Evolutionary conservation across 345 rosid genomes (phyloP), one percentile per base, ranked within the genome.

Genomic region (Citrus australasica): DNA sequence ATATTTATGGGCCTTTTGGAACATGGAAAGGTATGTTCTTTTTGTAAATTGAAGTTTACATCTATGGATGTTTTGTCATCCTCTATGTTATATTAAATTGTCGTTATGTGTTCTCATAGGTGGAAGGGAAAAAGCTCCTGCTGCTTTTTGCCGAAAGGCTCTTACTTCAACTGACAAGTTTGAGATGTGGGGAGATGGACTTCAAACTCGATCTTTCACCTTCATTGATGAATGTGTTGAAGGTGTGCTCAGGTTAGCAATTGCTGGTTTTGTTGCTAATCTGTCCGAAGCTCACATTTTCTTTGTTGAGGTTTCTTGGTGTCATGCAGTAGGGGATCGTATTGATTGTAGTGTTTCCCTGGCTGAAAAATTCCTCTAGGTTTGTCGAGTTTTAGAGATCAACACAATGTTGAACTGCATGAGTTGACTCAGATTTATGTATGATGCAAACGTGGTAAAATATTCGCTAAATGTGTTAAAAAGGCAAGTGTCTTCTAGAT

Each of bases 151-250:
- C 87, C 85, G 99, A 80, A 97, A 97, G 88, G 82, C 95, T 61
- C 67, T 90, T n/a, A 97, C 98, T 21, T 85, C 99, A 27, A 82
- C 80, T 0, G 98, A 92, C 81, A 94, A 86, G 87, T 97, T 97
- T 46, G 99, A 94, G 95, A 94, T 97, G 98, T 97, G 99, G 99
- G 99, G 99, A 79, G 99, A 97, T 68, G 99, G 99, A 69, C 89
- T 89, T 76, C 99, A 94, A 48, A 97, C 98, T 66, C 94, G 98
- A 62, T 96, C 98, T 19, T 97, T 97, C 83, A 97, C 99, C 81
- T 97, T 97, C 89, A 97, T 94, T 22, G 99, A 97, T 90, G 99
- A 97, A 81, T 94, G 99, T 9, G 98, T 97, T 16, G 99, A 97
- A 84, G 98, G 99, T 78, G 98, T 97, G 9, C 95, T 94, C 67